Base-by-base conservation (phyloP, 345 rosid species). In the Arabis alpina region DNA sequence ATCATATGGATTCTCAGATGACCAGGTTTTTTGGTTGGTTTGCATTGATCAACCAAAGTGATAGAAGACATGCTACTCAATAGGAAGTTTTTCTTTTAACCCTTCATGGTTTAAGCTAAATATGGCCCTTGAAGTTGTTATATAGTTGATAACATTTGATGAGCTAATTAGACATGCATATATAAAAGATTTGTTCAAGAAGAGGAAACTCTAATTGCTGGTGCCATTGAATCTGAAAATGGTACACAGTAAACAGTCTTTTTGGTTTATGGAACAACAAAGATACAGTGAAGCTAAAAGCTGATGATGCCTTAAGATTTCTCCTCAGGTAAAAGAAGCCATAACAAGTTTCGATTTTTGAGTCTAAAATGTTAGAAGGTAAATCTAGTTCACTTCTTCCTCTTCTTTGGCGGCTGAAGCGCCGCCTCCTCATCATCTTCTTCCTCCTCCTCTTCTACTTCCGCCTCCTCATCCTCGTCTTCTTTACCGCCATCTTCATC, bases 341-440 rank as follows among this genome's bases (percentile, higher is more conserved):
- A 43, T 39, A 62, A 54, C 63, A 74, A 37, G 61, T 73, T 65
- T 58, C 14, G 54, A 48, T 58, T 30, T 51, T 65, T 30, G 45
- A 73, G 50, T 57, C 72, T 67, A 74, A 66, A 68, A 60, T 54
- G 73, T 66, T 59, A 53, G 44, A 24, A 37, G 64, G 54, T 45
- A 13, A 47, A 36, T 51, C 43, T n/a, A 0, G 14, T 66, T 86
- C 79, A 90, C 94, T 90, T 90, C 97, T 88, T 90, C 81, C 96
- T 90, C 84, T 90, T 90, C 86, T 90, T 90, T 4, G 97, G 97
- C 2, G 97, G 97, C 82, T 88, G 97, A 27, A 88, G 87, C 0
- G 97, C 82, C 41, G 85, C 97, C 72, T 90, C 97, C 0, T 90
- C 91, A 2, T 88, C 96, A 0, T 90, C 96, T 13, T 89, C 92